Evolutionary conservation across 768 basidiomycete species (phyloP).

Genomic region (Coprinellus micaceus): DNA sequence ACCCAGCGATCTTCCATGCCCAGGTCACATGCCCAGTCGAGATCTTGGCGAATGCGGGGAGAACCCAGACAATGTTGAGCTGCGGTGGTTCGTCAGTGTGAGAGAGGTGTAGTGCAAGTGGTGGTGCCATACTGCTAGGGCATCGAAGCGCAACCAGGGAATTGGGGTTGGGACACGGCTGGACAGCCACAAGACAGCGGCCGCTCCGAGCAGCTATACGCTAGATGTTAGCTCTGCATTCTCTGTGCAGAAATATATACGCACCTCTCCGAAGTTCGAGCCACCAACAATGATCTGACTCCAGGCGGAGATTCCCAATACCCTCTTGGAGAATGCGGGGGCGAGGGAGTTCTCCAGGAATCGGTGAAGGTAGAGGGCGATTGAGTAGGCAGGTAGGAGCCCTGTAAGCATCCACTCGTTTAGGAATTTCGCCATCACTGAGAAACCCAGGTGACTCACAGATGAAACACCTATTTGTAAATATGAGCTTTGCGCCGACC

Average conservation of each 20-base stretch:
- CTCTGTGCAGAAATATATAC: no score
- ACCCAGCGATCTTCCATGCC: conserved; percentile 30
- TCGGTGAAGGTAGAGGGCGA: conserved; percentile 30
- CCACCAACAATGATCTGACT: conserved; percentile 33
- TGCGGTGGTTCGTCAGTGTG: not conserved
- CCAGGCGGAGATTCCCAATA: conserved; percentile 28
- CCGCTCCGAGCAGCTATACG: conserved; percentile 25
- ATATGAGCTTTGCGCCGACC: conserved; percentile 25
- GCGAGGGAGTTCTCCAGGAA: conserved; percentile 27
- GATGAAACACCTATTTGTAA: conserved; percentile 24
- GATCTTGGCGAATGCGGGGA: conserved; percentile 21
- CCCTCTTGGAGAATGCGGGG: conserved; percentile 27
- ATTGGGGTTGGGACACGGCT: conserved; percentile 27
- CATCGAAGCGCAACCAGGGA: conserved; percentile 30
- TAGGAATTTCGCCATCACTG: no score
- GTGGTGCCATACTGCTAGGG: conserved; percentile 23
- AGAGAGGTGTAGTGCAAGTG: not conserved
- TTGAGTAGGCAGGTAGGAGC: conserved; percentile 13
- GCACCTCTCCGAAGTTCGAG: conserved; percentile 32
- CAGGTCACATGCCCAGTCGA: conserved; percentile 20
- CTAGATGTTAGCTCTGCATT: not conserved
- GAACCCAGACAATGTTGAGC: conserved; percentile 30
- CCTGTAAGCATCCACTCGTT: no score
- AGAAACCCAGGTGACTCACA: no score
- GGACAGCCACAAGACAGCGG: conserved; percentile 26